phyloP scores from a whole-genome alignment of 352 stramenopile genomes.

The Pythium scleroteichum region DNA sequence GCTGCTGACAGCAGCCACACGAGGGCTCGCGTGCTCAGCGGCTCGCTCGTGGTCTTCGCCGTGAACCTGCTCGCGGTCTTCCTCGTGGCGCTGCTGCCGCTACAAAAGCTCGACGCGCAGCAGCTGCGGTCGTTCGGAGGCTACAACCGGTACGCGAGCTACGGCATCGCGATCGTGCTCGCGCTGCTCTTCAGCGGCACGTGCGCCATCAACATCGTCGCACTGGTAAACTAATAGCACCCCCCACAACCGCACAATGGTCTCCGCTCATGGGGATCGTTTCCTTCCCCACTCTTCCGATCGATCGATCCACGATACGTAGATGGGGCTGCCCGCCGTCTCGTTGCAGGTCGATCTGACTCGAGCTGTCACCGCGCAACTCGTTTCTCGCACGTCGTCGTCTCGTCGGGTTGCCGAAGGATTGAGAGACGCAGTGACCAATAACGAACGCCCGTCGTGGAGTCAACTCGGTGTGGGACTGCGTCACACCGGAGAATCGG shows the following conservation, averaged over 20 bases:
- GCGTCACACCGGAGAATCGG: no score
- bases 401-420: no score
- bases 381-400: no score
- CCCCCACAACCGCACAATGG: no score
- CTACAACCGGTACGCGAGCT: constrained; percentile 34
- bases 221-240: constrained; percentile 11
- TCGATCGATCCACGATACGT: no score
- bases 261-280: no score
- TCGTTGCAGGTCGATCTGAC: no score
- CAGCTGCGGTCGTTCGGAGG: constrained; percentile 28
- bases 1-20: constrained; percentile 6
- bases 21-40: constrained; percentile 8
- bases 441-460: neutral
- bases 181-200: constrained; percentile 39
- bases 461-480: no score
- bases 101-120: constrained; percentile 34
- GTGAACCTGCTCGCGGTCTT: constrained; percentile 26
- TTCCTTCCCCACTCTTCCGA: no score
- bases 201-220: constrained; percentile 26
- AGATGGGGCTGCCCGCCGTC: no score
- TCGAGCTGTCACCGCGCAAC: no score
- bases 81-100: constrained; percentile 14
- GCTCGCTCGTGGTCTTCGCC: constrained; percentile 9
- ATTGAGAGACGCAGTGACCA: no score
- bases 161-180: constrained; percentile 33